Percentiles rank a stretch among this genome's conserved stretches.
Conservation (phyloP, 148 eudicot genomes). For the Persicaria tinctoria region DNA sequence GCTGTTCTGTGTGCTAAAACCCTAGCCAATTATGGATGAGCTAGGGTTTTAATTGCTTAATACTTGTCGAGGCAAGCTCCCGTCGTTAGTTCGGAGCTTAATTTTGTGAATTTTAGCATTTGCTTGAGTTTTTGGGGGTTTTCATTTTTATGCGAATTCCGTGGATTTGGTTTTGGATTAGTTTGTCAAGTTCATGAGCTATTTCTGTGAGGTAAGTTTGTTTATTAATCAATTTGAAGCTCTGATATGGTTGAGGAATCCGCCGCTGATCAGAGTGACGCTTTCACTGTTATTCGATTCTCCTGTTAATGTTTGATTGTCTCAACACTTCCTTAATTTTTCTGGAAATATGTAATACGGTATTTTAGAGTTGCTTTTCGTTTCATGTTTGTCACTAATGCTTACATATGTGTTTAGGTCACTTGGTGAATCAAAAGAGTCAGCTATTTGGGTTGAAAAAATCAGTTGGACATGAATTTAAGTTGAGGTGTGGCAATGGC, state of each 20-base stretch:
- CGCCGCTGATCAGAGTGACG: not conserved
- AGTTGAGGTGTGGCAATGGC: slow-evolving; percentile 45
- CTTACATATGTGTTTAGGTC: slow-evolving; percentile 15
- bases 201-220: too few relatives aligned
- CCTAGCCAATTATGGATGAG: slow-evolving; percentile 23
- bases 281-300: not conserved
- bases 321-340: not conserved
- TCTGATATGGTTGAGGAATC: not conserved
- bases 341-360: not conserved
- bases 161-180: not conserved
- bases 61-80: slow-evolving; percentile 6
- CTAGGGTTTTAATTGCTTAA: slow-evolving; percentile 36
- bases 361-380: slow-evolving; percentile 2
- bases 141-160: slow-evolving; percentile 6
- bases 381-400: not conserved
- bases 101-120: slow-evolving; percentile 14
- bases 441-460: slow-evolving; percentile 15
- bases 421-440: slow-evolving; percentile 19
- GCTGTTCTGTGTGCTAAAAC: slow-evolving; percentile 15
- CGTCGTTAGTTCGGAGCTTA: slow-evolving; percentile 14
- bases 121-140: not conserved
- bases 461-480: slow-evolving; percentile 28
- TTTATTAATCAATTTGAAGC: too few relatives aligned
- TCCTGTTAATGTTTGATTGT: not conserved
- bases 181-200: not conserved